Percentiles rank a stretch among this genome's conserved stretches.
These are phyloP conservation scores for Aspergillus niger DNA, from an alignment of 2,329 filamentous ascomycete genomes.

Conservation along the genomic window DNA sequence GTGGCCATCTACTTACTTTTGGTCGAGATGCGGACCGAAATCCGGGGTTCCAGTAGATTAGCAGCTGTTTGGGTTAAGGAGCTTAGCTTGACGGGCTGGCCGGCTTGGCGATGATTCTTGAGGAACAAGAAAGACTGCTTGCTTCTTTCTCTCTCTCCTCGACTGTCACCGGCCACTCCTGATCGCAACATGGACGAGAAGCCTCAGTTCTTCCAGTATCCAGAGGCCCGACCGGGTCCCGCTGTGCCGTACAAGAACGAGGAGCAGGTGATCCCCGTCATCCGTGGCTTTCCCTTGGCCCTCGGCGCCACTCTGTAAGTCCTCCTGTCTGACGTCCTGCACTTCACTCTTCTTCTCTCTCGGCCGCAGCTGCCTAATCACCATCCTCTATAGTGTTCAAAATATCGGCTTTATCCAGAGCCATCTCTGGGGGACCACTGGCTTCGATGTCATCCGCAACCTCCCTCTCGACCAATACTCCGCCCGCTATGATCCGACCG, in stretches of 20 bases:
- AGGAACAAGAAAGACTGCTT: too few species aligned
- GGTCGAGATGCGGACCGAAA: too few species aligned
- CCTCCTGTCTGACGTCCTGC: constrained; percentile 2
- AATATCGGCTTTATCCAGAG: constrained; percentile 63
- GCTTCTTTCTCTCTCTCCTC: background rate
- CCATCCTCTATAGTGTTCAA: constrained; percentile 51
- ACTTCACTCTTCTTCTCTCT: background rate
- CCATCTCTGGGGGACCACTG: constrained; percentile 71
- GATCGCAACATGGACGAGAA: constrained; percentile 24
- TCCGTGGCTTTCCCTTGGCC: constrained; percentile 66
- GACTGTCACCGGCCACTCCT: too few species aligned
- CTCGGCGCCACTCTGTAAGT: constrained; percentile 64
- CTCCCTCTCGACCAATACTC: constrained; percentile 58
- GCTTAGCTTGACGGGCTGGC: too few species aligned
- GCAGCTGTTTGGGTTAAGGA: too few species aligned
- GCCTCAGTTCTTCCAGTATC: constrained; percentile 39
- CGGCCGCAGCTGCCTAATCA: background rate
- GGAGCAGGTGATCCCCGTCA: constrained; percentile 67
- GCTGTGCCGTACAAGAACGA: constrained; percentile 49
- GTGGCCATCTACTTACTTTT: too few species aligned
- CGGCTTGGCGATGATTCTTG: too few species aligned
- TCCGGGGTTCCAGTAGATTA: too few species aligned
- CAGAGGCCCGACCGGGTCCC: constrained; percentile 42
- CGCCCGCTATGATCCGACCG: constrained; percentile 59
- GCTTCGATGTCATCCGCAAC: constrained; percentile 61